Percentiles rank a stretch among this genome's conserved stretches.
These are phyloP conservation scores for Chaetomium olivaceum DNA, from an alignment of 2,329 filamentous ascomycete genomes.

Conservation along the genomic window DNA sequence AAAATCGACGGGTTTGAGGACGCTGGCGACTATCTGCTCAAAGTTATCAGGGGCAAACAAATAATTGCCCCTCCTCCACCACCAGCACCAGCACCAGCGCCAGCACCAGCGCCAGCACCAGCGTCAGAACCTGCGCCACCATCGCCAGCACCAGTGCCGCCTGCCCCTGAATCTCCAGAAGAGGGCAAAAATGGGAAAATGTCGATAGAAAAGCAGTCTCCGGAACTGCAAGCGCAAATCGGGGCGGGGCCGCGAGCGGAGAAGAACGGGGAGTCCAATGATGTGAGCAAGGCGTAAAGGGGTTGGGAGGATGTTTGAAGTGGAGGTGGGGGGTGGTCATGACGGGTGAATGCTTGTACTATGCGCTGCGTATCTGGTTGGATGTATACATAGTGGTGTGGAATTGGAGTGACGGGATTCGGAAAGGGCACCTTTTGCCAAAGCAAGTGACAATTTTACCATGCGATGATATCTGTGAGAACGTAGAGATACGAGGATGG, in stretches of 20 bases:
- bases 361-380: neutral
- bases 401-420: neutral
- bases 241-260: neutral
- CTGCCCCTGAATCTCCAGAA: neutral
- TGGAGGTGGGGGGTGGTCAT: neutral
- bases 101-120: slow-evolving; percentile 10
- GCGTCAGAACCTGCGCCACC: too few species aligned
- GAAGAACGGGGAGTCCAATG: slow-evolving; percentile 2
- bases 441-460: neutral
- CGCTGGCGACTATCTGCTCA: slow-evolving; percentile 67
- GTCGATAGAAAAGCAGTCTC: neutral
- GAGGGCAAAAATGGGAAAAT: neutral
- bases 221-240: neutral
- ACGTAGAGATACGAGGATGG: too few species aligned
- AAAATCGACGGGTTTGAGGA: slow-evolving; percentile 80
- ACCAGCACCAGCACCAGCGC: slow-evolving; percentile 4
- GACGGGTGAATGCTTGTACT: neutral
- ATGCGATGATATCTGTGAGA: too few species aligned
- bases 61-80: slow-evolving; percentile 35
- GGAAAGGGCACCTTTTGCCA: neutral
- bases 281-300: slow-evolving; percentile 19
- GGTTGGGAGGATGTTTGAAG: too few species aligned
- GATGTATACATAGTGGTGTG: slow-evolving; percentile 1
- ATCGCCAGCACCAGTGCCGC: neutral
- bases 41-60: slow-evolving; percentile 63